A percentile compares a stretch with the other conserved stretches of the same genome.
phyloP scores from a whole-genome alignment of 1,284 basidiomycete genomes.

The Ustilago shanxiensis region DNA sequence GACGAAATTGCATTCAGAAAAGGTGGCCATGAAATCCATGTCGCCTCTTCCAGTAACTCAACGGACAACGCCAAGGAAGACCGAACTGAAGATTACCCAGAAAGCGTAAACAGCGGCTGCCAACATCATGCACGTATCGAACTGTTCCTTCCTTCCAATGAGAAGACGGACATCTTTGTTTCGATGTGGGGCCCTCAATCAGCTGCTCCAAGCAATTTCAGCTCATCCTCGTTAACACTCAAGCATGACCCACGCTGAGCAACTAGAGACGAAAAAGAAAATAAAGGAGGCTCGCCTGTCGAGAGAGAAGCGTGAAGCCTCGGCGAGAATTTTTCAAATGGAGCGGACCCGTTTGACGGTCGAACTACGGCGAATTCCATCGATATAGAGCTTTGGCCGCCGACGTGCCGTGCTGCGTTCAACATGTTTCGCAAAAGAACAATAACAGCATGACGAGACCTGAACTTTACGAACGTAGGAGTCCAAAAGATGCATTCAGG shows the following conservation, averaged over 20 bases:
- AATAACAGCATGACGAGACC: neutral
- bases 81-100: neutral
- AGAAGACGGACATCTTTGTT: neutral
- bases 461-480: neutral
- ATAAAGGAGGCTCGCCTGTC: too few relatives aligned
- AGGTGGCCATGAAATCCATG: neutral
- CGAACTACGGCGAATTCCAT: slow-evolving; percentile 5
- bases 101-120: neutral
- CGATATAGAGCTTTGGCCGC: slow-evolving; percentile 7
- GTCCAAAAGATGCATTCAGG: neutral
- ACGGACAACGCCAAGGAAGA: neutral
- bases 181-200: slow-evolving; percentile 11
- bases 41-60: neutral
- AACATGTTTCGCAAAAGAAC: neutral
- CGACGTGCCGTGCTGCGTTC: neutral
- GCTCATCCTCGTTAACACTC: neutral
- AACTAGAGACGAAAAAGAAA: too few relatives aligned
- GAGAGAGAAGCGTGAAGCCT: neutral
- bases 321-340: neutral
- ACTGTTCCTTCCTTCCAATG: slow-evolving; percentile 2
- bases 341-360: slow-evolving; percentile 1
- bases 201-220: neutral
- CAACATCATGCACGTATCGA: neutral
- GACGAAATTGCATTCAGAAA: too few relatives aligned
- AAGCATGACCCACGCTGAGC: too few relatives aligned